Base-by-base conservation (phyloP, 345 rosid genomes). In the Populus davidiana region DNA sequence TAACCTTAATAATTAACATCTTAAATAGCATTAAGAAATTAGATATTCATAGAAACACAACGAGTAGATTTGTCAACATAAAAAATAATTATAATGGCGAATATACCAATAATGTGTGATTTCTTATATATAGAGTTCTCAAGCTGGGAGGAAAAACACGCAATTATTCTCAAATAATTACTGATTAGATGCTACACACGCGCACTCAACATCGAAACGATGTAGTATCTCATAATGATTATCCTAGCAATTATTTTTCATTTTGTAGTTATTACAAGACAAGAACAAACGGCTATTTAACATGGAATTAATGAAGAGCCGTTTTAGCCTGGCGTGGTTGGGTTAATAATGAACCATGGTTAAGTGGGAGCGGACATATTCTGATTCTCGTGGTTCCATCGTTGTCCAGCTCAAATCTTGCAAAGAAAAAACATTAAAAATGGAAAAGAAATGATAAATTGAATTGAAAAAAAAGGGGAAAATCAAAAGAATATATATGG, bases 391-490 rank as follows among this genome's bases (percentile, higher is more conserved):
- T 20, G 20, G 69, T 56, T 75, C 59, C 65, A 17, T 29, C 35
- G 25, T 54, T 76, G 70, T 84, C 90, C 91, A 90, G 84, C 89
- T 87, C 87, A 77, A 84, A 74, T 23, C 59, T 11, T 9, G 0
- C 20, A 21, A 52, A 13, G 59, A 29, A 14, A 25, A 21, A 6
- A 20, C 59, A 25, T n/a, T 9, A 5, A 38, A 20, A 18, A 33
- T 33, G 36, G 36, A 33, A 33, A 33, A 33, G 36, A 33, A 33
- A 33, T 33, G 36, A 33, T 33, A 4, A 33, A 33, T 33, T 33
- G 36, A 33, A 33, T 4, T 6, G 8, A 36, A 36, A 36, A 6
- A 38, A 5, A 38, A 41, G 2, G 38, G 13, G 2, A 6, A 25
- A 43, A 21, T 4, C 13, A 23, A 21, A n/a, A 43, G 27, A 39